These are phyloP conservation scores for Puccinia novopanici DNA, from an alignment of 1,284 basidiomycete species.

Conservation along the genomic window DNA sequence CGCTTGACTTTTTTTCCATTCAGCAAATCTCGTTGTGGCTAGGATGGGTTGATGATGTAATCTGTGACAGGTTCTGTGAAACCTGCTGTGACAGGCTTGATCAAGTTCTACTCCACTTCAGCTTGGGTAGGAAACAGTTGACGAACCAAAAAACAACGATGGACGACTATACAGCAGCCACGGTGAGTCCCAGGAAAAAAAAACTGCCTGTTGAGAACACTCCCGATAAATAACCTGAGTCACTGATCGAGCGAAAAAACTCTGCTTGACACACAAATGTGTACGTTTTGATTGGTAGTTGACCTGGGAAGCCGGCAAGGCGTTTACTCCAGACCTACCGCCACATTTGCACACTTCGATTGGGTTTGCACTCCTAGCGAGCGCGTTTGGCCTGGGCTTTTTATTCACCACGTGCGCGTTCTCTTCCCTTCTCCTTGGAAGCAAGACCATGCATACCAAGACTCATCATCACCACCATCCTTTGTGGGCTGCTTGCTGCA, in stretches of 20 bases:
- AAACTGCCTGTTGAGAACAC: too few relatives aligned
- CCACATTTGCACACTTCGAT: slow-evolving; percentile 41
- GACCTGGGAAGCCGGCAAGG: not conserved
- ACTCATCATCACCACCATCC: not conserved
- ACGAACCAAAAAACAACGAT: not conserved
- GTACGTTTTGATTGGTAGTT: too few relatives aligned
- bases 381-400: slow-evolving; percentile 34
- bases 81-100: too few relatives aligned
- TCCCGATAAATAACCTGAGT: too few relatives aligned
- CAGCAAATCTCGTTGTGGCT: too few relatives aligned
- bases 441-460: not conserved
- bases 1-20: too few relatives aligned
- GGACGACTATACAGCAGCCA: slow-evolving; percentile 10
- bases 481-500: not conserved
- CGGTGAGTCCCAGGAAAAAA: not conserved
- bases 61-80: too few relatives aligned
- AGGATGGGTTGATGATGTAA: too few relatives aligned
- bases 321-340: slow-evolving; percentile 29
- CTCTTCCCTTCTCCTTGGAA: not conserved
- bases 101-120: too few relatives aligned
- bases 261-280: too few relatives aligned
- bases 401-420: slow-evolving; percentile 36
- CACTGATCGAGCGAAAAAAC: not conserved
- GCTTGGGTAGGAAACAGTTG: too few relatives aligned
- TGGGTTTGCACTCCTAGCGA: slow-evolving; percentile 28